Evolutionary conservation across 2,329 filamentous ascomycete species (phyloP), one percentile per base, ranked within the genome.

Genomic region (Metarhizium humberi): DNA sequence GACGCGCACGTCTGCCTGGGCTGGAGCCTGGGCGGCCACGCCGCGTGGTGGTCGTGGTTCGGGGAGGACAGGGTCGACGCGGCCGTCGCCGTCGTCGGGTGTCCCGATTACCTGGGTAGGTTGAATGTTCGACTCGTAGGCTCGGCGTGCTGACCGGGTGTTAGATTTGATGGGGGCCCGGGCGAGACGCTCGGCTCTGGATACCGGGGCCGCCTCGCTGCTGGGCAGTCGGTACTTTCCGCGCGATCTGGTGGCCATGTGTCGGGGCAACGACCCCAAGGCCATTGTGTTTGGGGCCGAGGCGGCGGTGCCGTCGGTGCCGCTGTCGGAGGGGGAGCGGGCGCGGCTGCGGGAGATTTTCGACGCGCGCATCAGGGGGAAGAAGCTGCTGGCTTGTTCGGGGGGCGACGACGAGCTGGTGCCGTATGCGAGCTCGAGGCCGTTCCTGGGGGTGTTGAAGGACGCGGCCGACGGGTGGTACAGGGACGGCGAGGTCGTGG

Each of bases 1-100:
- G 78, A 82, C 59, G 79, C 84, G 52, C 85, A 96, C 68, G 70
- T 95, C 11, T 87, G 87, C 11, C 76, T 95, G 43, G 94, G 94
- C 0, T 82, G 95, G 56, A 92, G 88, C 29, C 74, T 97, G 1
- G 94, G 94, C 6, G 94, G 90, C 0, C 94, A 97, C 69, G 84
- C 87, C 13, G 85, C 87, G 2, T 97, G 92, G 91, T 87, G 95
- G 66, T 79, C 84, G 32, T 72, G 96, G 56, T 80, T 96, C 49
- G 80, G 83, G 42, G 92, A 97, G 57, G 82, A 85, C 18, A 80
- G 91, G 59, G 80, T 97, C 55, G 85, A 79, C n/a, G 85, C 88
- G 0, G 91, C 82, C 1, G 84, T 95, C 7, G 78, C 88, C 3
- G 79, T 96, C 29, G 88, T 97, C 53, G 94, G 92, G 1, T 96